Evolutionary conservation across 148 eudicot genomes (phyloP).

Genomic region (Rhododendron ferrugineum): DNA sequence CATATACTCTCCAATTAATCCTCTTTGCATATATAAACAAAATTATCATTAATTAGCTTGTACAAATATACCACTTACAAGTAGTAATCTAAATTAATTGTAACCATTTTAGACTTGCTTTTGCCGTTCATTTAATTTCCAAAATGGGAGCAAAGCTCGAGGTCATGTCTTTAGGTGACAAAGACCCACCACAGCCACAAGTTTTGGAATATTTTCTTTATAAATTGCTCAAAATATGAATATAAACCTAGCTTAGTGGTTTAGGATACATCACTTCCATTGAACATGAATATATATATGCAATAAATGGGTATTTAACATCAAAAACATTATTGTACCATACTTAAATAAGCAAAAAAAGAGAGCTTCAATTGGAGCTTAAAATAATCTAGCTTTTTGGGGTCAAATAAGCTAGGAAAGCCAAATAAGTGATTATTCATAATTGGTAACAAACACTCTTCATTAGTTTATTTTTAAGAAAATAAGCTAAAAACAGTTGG

Average conservation of each 20-base stretch:
- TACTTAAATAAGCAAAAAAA: no score
- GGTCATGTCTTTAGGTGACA: conserved; percentile 20
- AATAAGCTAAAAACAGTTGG: no score
- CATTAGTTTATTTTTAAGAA: no score
- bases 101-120: neutral
- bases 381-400: no score
- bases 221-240: neutral
- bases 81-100: neutral
- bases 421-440: no score
- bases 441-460: no score
- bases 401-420: no score
- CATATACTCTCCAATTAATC: no score
- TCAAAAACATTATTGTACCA: neutral
- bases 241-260: neutral
- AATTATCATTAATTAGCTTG: neutral
- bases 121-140: conserved; percentile 6
- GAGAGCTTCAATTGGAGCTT: no score
- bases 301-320: neutral
- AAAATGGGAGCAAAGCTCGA: conserved; percentile 31
- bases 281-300: neutral
- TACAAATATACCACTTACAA: neutral
- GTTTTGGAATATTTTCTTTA: neutral
- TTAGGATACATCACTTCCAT: neutral
- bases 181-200: conserved; percentile 12
- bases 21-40: neutral